A percentile compares a stretch with the other conserved stretches of the same genome.
Evolutionary conservation across 1,284 basidiomycete genomes (phyloP).

Genomic region (Cystobasidium sp.): DNA sequence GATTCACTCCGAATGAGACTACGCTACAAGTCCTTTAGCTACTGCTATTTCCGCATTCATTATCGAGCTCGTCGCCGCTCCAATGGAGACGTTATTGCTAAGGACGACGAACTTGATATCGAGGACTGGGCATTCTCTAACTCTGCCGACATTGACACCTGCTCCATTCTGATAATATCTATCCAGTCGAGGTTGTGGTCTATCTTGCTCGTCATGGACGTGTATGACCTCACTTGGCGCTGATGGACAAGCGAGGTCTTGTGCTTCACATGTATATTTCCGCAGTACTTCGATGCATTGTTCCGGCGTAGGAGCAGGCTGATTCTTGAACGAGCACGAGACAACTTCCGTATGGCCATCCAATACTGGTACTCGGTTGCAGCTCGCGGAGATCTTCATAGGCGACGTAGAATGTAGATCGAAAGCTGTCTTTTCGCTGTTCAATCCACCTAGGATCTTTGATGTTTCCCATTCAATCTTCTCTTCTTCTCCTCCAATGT

Average conservation of each 20-base stretch:
- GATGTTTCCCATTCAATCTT: conserved; percentile 99
- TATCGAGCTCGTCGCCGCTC: conserved; percentile 94
- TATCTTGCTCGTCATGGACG: conserved; percentile 88
- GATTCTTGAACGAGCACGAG: conserved; percentile 77
- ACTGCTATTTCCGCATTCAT: conserved; percentile 98
- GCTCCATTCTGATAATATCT: conserved; percentile 89
- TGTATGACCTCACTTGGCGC: conserved; percentile 85
- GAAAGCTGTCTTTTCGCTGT: conserved; percentile 66
- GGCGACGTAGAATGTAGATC: conserved; percentile 82
- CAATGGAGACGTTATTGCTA: conserved; percentile 93
- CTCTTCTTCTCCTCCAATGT: conserved; percentile 83
- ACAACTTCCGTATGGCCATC: conserved; percentile 90
- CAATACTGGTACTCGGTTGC: conserved; percentile 89
- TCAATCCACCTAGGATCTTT: conserved; percentile 90
- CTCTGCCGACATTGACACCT: conserved; percentile 87
- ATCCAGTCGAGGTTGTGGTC: conserved; percentile 93
- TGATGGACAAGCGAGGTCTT: conserved; percentile 78
- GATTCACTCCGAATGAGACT: neutral
- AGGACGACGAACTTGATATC: conserved; percentile 97
- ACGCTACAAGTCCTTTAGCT: conserved; percentile 68
- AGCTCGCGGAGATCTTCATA: conserved; percentile 84
- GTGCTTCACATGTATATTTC: conserved; percentile 76
- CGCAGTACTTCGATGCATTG: conserved; percentile 82
- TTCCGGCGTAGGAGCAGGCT: conserved; percentile 83
- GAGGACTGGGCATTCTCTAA: conserved; percentile 86